Evolutionary conservation across 495 filamentous ascomycete species (phyloP), one percentile per base, ranked within the genome.

Genomic region (Pyrenopolyporus hunteri): DNA sequence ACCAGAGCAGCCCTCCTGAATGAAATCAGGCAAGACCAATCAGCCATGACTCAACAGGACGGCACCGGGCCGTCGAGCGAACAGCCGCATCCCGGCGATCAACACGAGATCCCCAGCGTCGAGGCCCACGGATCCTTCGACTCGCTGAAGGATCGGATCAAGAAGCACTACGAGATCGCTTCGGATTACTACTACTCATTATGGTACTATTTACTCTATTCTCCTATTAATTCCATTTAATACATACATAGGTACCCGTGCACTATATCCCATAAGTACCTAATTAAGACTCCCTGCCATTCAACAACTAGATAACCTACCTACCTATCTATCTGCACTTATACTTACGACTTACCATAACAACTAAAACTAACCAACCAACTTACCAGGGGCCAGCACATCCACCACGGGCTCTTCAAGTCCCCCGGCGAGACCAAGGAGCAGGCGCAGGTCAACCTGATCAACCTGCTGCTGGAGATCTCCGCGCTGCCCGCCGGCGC

Each of bases 81-180:
- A 6, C 40, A 56, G 22, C 26, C 33, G 17, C 71, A 70, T 14
- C 63, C 68, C 11, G 69, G 74, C 67, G 75, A 76, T 31, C 69
- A 77, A 53, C 79, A 83, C 63, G 78, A 78, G 47, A 81, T 79
- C 13, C 79, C 78, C 9, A 71, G 72, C 20, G 75, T 75, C 10
- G 74, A 82, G 51, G 74, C 77, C n/a, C 78, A 81, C 62, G 77
- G 72, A 3, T 81, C 82, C 0, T 79, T 78, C 71, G 74, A 77
- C 47, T 80, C 80, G 14, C 71, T 85, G 39, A 85, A 85, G 65
- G 82, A 81, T 33, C 75, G 82, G 31, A 85, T 85, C 58, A 82
- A 78, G 70, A 73, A 74, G 52, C 82, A 85, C 59, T 85, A 85
- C 51, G 82, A 85, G 49, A 73, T 85, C 2, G 78, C 79, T n/a